Base-by-base conservation (phyloP, 805 yeast genomes). In the Saccharomycopsis amapae region DNA sequence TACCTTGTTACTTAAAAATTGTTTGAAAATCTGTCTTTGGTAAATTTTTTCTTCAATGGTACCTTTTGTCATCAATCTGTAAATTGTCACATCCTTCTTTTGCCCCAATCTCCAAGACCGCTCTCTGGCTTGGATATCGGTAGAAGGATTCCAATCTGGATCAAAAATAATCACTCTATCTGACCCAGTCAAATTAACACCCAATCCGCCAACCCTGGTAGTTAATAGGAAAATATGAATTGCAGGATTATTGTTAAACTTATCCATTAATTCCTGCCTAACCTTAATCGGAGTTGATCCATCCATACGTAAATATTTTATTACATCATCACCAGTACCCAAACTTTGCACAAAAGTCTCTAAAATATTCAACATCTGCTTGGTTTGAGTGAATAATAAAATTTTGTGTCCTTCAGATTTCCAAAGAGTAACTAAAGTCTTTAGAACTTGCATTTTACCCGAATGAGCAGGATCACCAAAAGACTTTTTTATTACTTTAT, bases 91-190 rank as follows among this genome's bases (percentile, higher is more conserved):
- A 55, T 89, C 96, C 48, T 81, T 78, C 59, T 84, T 89, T 62
- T 90, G 98, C 1, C 98, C 98, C 52, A 90, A 70, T 53, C 98
- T 71, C 97, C 97, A 93, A 0, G 97, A 97, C 40, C 98, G 66
- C 61, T 90, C 98, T 49, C 97, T 71, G 0, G 98, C 98, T 63
- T 90, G 98, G 49, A 89, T 73, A 66, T 90, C 98, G 0, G 97
- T 93, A 1, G 96, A 87, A 1, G 98, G 98, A 58, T 90, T 90
- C 98, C 98, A 90, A 63, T 93, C 97, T 0, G 98, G 98, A 58
- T 90, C 98, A 60, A 75, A 90, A 13, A 90, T 90, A 19, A 90
- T 86, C 10, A 90, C 96, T 38, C 97, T 67, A 54, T 88, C 88
- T 0, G 98, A 97, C 2, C 97, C 97, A 0, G 96, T 90, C 38